Conservation (phyloP, 805 yeast species). For the Wickerhamiella shivajii region DNA sequence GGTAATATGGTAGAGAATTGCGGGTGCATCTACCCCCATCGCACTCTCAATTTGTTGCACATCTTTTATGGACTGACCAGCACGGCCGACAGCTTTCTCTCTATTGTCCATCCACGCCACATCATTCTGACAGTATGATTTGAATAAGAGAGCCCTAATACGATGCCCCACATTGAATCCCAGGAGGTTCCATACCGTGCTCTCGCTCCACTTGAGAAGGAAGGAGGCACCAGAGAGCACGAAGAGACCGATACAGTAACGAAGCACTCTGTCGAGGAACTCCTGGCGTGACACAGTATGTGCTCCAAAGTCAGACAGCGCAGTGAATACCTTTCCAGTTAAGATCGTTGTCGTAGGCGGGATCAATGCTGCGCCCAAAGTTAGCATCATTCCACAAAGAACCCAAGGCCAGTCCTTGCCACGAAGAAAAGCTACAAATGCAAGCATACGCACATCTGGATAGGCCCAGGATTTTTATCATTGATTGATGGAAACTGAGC, state of each 20-base stretch:
- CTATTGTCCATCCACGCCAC: slow-evolving; percentile 51
- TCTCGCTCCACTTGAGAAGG: slow-evolving; percentile 37
- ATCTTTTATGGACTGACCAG: slow-evolving; percentile 40
- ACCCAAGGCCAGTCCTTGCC: slow-evolving; percentile 1
- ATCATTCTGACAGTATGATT: slow-evolving; percentile 32
- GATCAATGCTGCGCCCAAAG: slow-evolving; percentile 6
- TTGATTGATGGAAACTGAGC: too few relatives aligned
- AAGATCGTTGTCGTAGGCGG: slow-evolving; percentile 33
- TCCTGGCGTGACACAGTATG: slow-evolving; percentile 22
- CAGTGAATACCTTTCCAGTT: slow-evolving; percentile 48
- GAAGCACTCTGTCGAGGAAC: slow-evolving; percentile 28
- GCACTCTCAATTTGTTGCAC: slow-evolving; percentile 17
- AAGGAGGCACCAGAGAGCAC: slow-evolving; percentile 35
- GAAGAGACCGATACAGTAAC: slow-evolving; percentile 27
- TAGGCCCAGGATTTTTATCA: too few relatives aligned
- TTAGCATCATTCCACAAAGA: not conserved
- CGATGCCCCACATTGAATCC: slow-evolving; percentile 59
- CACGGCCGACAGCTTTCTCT: slow-evolving; percentile 43
- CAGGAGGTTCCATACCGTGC: slow-evolving; percentile 46
- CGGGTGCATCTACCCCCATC: slow-evolving; percentile 43
- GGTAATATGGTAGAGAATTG: slow-evolving; percentile 56
- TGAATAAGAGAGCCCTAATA: slow-evolving; percentile 35
- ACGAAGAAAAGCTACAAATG: too few relatives aligned
- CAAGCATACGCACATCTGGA: too few relatives aligned
- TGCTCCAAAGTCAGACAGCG: slow-evolving; percentile 25